A percentile compares a stretch with the other conserved stretches of the same genome.
phyloP scores from a whole-genome alignment of 1,139 yeast genomes.

The Magnusiomyces suaveolens region DNA sequence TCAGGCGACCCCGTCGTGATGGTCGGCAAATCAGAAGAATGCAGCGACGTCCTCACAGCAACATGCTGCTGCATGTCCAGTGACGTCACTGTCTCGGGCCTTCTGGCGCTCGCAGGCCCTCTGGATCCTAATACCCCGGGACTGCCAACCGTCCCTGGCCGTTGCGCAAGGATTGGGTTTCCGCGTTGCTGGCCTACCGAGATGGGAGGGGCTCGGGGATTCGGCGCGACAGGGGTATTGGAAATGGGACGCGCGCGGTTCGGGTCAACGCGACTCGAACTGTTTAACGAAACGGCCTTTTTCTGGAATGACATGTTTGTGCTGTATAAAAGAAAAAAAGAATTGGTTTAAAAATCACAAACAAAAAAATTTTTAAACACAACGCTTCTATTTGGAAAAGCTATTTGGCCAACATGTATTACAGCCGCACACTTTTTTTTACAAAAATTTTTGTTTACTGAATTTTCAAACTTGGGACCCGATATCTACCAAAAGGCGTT shows the following conservation, averaged over 20 bases:
- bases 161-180: neutral
- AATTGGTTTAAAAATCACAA: neutral
- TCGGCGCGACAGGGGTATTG: neutral
- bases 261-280: neutral
- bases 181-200: too few relatives aligned
- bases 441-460: too few relatives aligned
- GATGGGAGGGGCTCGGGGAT: too few relatives aligned
- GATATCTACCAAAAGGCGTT: too few relatives aligned
- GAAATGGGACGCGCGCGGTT: neutral
- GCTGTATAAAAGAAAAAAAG: neutral
- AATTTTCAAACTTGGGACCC: too few relatives aligned
- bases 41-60: constrained; percentile 64
- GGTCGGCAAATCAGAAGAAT: constrained; percentile 58
- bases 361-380: too few relatives aligned
- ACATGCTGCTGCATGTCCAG: constrained; percentile 33
- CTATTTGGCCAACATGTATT: too few relatives aligned
- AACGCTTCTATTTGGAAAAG: too few relatives aligned
- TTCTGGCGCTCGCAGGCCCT: neutral
- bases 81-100: neutral
- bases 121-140: neutral
- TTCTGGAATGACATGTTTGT: constrained; percentile 20
- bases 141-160: constrained; percentile 4
- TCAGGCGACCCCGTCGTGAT: constrained; percentile 70
- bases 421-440: too few relatives aligned
- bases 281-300: constrained; percentile 19